Evolutionary conservation across 176 grass and related monocot species (phyloP).

Genomic region (Zoysia japonica): DNA sequence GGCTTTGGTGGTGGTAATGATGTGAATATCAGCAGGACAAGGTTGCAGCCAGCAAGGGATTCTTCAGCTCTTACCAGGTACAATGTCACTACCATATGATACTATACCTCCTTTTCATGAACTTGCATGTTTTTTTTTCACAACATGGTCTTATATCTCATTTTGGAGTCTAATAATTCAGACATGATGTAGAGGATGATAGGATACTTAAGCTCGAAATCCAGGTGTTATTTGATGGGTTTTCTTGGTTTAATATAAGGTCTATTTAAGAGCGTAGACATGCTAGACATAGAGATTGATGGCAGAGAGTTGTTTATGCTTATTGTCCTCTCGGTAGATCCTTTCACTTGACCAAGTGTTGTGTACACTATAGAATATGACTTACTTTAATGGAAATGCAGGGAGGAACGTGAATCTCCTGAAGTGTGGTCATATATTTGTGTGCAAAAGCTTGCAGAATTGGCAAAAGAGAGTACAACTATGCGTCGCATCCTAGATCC

Average conservation of each 20-base stretch:
- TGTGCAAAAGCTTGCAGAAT: slow-evolving; percentile 80
- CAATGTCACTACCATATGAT: slow-evolving; percentile 22
- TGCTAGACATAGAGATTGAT: slow-evolving; percentile 10
- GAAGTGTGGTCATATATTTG: slow-evolving; percentile 85
- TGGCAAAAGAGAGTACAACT: slow-evolving; percentile 92
- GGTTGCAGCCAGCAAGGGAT: slow-evolving; percentile 57
- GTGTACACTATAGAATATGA: slow-evolving; percentile 3
- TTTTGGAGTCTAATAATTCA: neutral
- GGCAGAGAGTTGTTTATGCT: slow-evolving; percentile 10
- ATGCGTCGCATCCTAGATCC: slow-evolving; percentile 83
- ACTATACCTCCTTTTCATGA: neutral
- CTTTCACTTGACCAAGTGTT: neutral
- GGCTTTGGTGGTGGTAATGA: slow-evolving; percentile 61
- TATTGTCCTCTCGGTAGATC: neutral
- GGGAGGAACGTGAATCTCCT: slow-evolving; percentile 81
- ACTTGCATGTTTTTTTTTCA: neutral
- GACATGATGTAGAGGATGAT: neutral
- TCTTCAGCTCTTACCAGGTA: slow-evolving; percentile 71
- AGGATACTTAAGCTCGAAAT: slow-evolving; percentile 16
- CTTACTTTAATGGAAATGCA: slow-evolving; percentile 42
- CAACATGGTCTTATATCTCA: neutral
- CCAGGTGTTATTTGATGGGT: neutral
- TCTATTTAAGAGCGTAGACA: neutral
- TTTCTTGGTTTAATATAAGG: slow-evolving; percentile 5
- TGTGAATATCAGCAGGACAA: slow-evolving; percentile 56